A percentile compares a stretch with the other conserved stretches of the same genome.
phyloP scores from a whole-genome alignment of 2,329 filamentous ascomycete species.

The Pestalotiopsis sp. region DNA sequence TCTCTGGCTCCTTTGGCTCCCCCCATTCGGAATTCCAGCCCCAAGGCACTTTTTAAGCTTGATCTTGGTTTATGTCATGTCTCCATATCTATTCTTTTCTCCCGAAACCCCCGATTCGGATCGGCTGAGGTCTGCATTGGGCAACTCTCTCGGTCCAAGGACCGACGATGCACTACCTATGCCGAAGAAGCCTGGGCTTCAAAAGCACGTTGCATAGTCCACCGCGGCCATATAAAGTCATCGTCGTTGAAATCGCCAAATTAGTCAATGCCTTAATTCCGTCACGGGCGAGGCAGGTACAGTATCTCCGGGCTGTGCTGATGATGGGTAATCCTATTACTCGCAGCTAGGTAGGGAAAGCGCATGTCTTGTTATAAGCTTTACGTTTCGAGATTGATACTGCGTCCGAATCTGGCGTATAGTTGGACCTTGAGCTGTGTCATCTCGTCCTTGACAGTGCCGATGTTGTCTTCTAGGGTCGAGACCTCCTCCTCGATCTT shows the following conservation, averaged over 20 bases:
- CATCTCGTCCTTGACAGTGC: slow-evolving; percentile 82
- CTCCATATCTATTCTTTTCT: not conserved
- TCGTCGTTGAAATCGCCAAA: not conserved
- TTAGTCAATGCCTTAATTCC: not conserved
- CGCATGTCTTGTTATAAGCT: not conserved
- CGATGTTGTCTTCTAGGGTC: slow-evolving; percentile 75
- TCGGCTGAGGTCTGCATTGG: not conserved
- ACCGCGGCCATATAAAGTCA: not conserved
- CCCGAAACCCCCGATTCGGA: not conserved
- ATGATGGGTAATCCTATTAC: not conserved
- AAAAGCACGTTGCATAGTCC: not conserved
- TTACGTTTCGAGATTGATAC: slow-evolving; percentile 93
- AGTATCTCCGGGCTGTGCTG: not conserved
- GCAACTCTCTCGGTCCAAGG: not conserved
- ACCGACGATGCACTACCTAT: not conserved
- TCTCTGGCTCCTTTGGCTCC: too few species aligned
- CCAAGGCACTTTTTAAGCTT: slow-evolving; percentile 1
- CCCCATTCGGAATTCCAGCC: too few species aligned
- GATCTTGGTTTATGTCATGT: slow-evolving; percentile 8
- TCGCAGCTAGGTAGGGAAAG: not conserved
- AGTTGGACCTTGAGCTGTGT: slow-evolving; percentile 85
- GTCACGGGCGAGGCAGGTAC: not conserved
- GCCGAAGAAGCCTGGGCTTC: not conserved
- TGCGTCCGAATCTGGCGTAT: slow-evolving; percentile 92
- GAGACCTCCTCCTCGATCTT: slow-evolving; percentile 78